Conservation (phyloP, 2,329 filamentous ascomycete genomes). For the Fusarium globosum region DNA sequence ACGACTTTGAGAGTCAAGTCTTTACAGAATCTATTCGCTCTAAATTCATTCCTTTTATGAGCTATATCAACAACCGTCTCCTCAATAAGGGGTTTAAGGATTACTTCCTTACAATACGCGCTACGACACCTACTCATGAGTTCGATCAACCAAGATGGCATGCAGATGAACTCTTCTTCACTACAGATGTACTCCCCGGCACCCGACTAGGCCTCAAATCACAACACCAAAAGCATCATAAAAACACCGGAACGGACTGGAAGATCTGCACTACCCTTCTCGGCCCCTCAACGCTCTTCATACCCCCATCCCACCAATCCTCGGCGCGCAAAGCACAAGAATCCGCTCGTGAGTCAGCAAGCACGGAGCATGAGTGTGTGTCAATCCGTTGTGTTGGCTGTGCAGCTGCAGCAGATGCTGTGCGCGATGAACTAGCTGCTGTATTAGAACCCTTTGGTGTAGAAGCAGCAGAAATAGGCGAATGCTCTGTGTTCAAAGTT, state of each 20-base stretch:
- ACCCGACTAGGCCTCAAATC: slow-evolving; percentile 20
- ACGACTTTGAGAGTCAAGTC: slow-evolving; percentile 52
- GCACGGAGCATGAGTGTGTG: slow-evolving; percentile 53
- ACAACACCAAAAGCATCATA: background rate
- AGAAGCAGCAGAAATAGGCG: slow-evolving; percentile 42
- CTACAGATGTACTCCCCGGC: slow-evolving; percentile 27
- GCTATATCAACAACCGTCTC: slow-evolving; percentile 53
- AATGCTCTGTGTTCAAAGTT: slow-evolving; percentile 56
- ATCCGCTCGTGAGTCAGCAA: slow-evolving; percentile 41
- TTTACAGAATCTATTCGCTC: slow-evolving; percentile 50
- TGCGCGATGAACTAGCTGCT: slow-evolving; percentile 50
- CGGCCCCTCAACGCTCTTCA: slow-evolving; percentile 59
- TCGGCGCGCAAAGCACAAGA: slow-evolving; percentile 50
- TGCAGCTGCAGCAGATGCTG: slow-evolving; percentile 53
- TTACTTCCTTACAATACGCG: slow-evolving; percentile 62
- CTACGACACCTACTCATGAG: slow-evolving; percentile 55
- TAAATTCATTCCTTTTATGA: slow-evolving; percentile 54
- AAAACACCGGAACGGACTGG: slow-evolving; percentile 52
- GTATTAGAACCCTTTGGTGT: slow-evolving; percentile 43
- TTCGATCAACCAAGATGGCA: slow-evolving; percentile 61
- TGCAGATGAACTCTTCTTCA: slow-evolving; percentile 61
- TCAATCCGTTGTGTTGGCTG: slow-evolving; percentile 58
- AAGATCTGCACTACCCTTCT: slow-evolving; percentile 61
- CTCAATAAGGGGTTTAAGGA: slow-evolving; percentile 49
- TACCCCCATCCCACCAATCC: slow-evolving; percentile 46